phyloP scores from a whole-genome alignment of 768 basidiomycete genomes.

The Botryobasidium botryosum region DNA sequence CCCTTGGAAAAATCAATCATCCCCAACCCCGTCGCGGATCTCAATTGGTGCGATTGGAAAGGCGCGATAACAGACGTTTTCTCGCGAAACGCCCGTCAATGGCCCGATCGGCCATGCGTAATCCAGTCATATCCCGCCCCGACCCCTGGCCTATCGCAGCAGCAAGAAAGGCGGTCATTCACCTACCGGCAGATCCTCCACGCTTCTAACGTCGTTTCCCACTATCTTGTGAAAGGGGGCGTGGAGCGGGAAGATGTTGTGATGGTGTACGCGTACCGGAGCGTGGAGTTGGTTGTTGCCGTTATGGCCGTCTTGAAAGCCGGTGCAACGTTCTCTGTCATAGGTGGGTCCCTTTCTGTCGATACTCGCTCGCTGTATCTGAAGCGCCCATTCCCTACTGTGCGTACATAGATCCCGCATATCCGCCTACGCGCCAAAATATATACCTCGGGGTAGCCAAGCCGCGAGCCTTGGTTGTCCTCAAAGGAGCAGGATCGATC shows the following conservation, averaged over 20 bases:
- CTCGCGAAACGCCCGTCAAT: constrained; percentile 60
- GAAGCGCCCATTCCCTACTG: neutral
- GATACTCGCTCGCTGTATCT: neutral
- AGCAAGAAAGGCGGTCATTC: constrained; percentile 41
- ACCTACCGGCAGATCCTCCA: constrained; percentile 67
- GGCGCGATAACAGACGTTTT: constrained; percentile 95
- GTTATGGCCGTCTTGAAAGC: constrained; percentile 94
- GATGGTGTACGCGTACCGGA: constrained; percentile 93
- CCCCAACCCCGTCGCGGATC: constrained; percentile 71
- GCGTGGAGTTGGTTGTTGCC: constrained; percentile 90
- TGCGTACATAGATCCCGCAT: constrained; percentile 68
- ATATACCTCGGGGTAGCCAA: constrained; percentile 87
- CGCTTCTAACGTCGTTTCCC: constrained; percentile 79
- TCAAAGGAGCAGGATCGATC: constrained; percentile 78
- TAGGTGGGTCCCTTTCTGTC: constrained; percentile 38
- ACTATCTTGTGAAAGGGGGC: constrained; percentile 72
- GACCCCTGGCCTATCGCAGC: constrained; percentile 20
- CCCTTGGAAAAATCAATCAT: constrained; percentile 47
- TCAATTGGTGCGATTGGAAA: constrained; percentile 96
- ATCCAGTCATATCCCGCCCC: constrained; percentile 49
- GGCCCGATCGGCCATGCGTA: constrained; percentile 77
- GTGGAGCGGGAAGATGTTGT: constrained; percentile 89
- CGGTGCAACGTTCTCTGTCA: constrained; percentile 93
- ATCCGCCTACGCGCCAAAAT: constrained; percentile 82
- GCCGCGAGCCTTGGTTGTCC: constrained; percentile 77